Conservation (phyloP, 768 basidiomycete genomes). For the Tephrocybe rancida region DNA sequence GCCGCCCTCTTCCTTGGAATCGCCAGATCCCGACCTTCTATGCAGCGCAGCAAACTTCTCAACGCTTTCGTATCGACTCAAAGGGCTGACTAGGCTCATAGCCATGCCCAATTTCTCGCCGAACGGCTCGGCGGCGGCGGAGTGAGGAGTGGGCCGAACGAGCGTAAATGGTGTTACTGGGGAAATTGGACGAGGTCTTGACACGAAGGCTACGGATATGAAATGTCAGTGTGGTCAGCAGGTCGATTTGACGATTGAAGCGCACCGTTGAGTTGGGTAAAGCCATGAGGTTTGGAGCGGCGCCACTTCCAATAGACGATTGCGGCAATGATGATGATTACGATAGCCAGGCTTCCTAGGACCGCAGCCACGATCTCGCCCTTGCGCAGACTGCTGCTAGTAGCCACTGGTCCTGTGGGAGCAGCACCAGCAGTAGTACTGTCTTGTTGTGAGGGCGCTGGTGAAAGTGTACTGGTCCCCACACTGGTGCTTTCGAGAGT, state of each 20-base stretch:
- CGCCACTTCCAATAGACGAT: background rate
- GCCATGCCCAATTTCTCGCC: background rate
- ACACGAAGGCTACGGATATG: too few relatives aligned
- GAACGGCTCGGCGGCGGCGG: background rate
- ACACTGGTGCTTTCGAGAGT: too few relatives aligned
- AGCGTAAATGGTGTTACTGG: constrained; percentile 2
- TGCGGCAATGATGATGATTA: background rate
- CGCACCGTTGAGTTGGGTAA: background rate
- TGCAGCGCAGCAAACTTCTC: background rate
- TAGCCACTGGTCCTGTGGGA: background rate
- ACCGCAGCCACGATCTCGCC: background rate
- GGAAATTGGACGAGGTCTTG: background rate
- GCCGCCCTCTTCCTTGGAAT: background rate
- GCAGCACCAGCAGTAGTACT: background rate
- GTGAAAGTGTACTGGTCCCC: too few relatives aligned
- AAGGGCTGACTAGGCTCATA: too few relatives aligned
- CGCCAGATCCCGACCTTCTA: constrained; percentile 3
- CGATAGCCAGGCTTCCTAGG: background rate
- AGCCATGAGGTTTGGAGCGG: background rate
- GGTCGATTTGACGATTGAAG: background rate
- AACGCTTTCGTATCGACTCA: background rate
- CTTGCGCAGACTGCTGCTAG: background rate
- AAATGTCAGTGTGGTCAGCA: too few relatives aligned
- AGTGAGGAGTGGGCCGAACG: background rate
- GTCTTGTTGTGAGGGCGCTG: too few relatives aligned